Conservation (phyloP, 2,329 filamentous ascomycete species). For the Juglanconis sp. region DNA sequence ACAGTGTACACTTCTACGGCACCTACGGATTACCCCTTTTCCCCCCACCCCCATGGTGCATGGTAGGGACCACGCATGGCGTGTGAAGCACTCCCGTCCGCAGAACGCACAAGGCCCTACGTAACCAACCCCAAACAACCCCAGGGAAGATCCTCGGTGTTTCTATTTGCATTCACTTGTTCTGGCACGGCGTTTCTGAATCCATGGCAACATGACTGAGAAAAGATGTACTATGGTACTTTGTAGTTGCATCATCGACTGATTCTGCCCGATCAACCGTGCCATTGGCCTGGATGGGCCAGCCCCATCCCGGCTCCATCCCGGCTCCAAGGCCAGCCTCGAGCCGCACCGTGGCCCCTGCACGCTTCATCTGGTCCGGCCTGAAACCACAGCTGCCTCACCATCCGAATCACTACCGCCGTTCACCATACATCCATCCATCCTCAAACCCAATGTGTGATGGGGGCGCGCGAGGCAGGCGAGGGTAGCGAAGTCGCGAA, state of each 20-base stretch:
- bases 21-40: too few relatives aligned
- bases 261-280: slow-evolving; percentile 8
- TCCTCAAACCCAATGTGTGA: slow-evolving; percentile 21
- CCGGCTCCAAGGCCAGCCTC: neutral
- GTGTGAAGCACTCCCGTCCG: neutral
- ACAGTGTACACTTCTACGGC: too few relatives aligned
- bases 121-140: neutral
- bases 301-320: neutral
- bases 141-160: neutral
- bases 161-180: neutral
- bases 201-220: neutral
- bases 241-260: slow-evolving; percentile 7
- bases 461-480: neutral
- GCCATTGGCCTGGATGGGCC: neutral
- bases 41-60: too few relatives aligned
- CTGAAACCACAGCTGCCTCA: slow-evolving; percentile 18
- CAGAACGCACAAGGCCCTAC: slow-evolving; percentile 6
- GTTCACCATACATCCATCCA: neutral
- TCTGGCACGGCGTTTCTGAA: neutral
- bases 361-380: slow-evolving; percentile 16
- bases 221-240: too few relatives aligned
- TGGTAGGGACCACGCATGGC: too few relatives aligned
- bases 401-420: slow-evolving; percentile 11
- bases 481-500: slow-evolving; percentile 13
- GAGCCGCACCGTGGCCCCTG: slow-evolving; percentile 13